Evolutionary conservation across 169 alveolate species (phyloP).

Genomic region (Babesia ovata): DNA sequence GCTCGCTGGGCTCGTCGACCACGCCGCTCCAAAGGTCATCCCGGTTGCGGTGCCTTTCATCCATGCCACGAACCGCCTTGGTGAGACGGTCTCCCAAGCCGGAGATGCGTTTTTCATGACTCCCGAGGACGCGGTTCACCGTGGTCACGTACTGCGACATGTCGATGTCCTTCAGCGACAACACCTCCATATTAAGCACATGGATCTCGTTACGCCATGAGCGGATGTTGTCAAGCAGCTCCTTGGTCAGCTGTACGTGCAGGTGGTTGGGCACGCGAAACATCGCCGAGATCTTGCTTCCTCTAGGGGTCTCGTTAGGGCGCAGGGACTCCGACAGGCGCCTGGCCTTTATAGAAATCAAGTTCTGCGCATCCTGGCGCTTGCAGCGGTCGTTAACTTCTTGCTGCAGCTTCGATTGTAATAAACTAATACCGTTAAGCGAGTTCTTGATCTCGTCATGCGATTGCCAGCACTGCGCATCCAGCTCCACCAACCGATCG

Average conservation of each 20-base stretch:
- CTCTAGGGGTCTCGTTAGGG: neutral
- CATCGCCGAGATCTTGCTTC: constrained; percentile 26
- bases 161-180: constrained; percentile 54
- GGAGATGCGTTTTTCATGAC: constrained; percentile 36
- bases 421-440: constrained; percentile 44
- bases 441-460: constrained; percentile 39
- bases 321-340: constrained; percentile 46
- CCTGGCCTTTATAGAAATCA: constrained; percentile 51
- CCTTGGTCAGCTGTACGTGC: constrained; percentile 58
- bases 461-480: constrained; percentile 23
- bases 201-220: constrained; percentile 33
- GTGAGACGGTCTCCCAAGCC: constrained; percentile 28
- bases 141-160: constrained; percentile 35
- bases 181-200: constrained; percentile 37
- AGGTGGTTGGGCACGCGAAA: constrained; percentile 66
- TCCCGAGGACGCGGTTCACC: constrained; percentile 33
- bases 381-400: constrained; percentile 44
- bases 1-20: constrained; percentile 38
- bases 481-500: constrained; percentile 27
- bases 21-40: constrained; percentile 28
- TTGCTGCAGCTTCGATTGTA: constrained; percentile 25
- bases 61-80: constrained; percentile 31
- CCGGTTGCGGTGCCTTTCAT: neutral
- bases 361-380: constrained; percentile 53
- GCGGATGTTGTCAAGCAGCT: constrained; percentile 39